Percentiles rank a stretch among this genome's conserved stretches.
These are phyloP conservation scores for Pseudozyma hubeiensis DNA, from an alignment of 1,284 basidiomycete species.

Conservation along the genomic window DNA sequence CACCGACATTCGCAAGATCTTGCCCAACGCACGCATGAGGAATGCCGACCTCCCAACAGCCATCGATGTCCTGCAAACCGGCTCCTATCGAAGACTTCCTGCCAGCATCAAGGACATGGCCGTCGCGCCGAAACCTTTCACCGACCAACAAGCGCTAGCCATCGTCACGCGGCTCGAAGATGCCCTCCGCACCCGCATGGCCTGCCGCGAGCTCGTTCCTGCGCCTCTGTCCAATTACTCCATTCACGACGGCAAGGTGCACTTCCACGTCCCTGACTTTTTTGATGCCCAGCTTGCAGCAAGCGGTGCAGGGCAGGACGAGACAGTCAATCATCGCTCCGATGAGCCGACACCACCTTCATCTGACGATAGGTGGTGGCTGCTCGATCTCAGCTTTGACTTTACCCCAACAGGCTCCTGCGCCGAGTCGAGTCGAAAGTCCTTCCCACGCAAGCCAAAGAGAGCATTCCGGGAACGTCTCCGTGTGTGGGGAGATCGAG, in stretches of 20 bases:
- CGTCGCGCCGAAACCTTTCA: constrained; percentile 76
- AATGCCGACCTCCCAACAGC: constrained; percentile 92
- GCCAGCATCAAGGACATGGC: constrained; percentile 77
- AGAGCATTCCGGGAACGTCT: constrained; percentile 48
- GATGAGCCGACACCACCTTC: constrained; percentile 43
- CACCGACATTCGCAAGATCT: constrained; percentile 75
- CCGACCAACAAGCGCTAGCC: constrained; percentile 76
- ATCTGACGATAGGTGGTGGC: constrained; percentile 61
- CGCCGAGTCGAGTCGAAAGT: constrained; percentile 21
- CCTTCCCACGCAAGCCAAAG: constrained; percentile 52
- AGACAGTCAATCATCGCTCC: neutral
- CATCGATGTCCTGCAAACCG: constrained; percentile 83
- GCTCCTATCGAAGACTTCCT: constrained; percentile 83
- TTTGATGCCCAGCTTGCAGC: constrained; percentile 74
- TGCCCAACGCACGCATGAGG: constrained; percentile 73
- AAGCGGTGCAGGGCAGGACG: constrained; percentile 30
- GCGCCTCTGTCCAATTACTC: constrained; percentile 73
- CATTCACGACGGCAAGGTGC: constrained; percentile 83
- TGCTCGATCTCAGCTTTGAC: constrained; percentile 62
- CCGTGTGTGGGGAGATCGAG: constrained; percentile 51
- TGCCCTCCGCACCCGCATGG: constrained; percentile 79
- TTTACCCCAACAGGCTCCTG: constrained; percentile 47
- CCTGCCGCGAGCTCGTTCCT: constrained; percentile 66
- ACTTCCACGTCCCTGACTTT: constrained; percentile 79
- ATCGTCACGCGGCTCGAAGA: constrained; percentile 80